A percentile compares a stretch with the other conserved stretches of the same genome.
Conservation (phyloP, 2,329 filamentous ascomycete species). For the Xylariaceae sp. region DNA sequence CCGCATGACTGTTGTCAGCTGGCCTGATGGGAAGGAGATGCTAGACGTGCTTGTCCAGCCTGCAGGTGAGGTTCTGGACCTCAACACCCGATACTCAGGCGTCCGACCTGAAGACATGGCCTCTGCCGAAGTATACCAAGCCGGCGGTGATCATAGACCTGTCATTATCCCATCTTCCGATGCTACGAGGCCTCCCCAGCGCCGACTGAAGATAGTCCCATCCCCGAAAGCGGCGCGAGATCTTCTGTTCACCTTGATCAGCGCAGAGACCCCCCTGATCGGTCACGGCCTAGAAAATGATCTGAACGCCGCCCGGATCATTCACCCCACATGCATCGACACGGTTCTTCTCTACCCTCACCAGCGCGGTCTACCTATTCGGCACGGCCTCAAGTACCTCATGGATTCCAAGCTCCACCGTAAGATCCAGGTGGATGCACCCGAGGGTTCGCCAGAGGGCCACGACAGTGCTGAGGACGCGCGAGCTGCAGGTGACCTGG, state of each 20-base stretch:
- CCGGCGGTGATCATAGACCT: slow-evolving; percentile 26
- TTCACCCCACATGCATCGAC: slow-evolving; percentile 82
- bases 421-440: slow-evolving; percentile 70
- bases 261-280: slow-evolving; percentile 75
- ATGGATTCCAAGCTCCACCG: slow-evolving; percentile 65
- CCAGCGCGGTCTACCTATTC: slow-evolving; percentile 67
- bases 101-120: slow-evolving; percentile 74
- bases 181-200: slow-evolving; percentile 29
- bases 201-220: slow-evolving; percentile 65
- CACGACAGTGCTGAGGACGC: slow-evolving; percentile 95
- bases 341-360: slow-evolving; percentile 83
- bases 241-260: slow-evolving; percentile 71
- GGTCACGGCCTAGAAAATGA: slow-evolving; percentile 96
- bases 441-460: slow-evolving; percentile 47
- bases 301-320: slow-evolving; percentile 76
- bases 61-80: slow-evolving; percentile 76
- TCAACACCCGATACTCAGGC: slow-evolving; percentile 90
- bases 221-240: slow-evolving; percentile 71
- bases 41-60: slow-evolving; percentile 84
- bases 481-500: slow-evolving; percentile 80
- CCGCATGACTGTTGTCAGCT: slow-evolving; percentile 81
- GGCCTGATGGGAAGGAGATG: slow-evolving; percentile 71
- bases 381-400: slow-evolving; percentile 73
- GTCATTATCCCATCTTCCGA: slow-evolving; percentile 22
- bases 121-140: slow-evolving; percentile 57